A percentile compares a stretch with the other conserved stretches of the same genome.
Evolutionary conservation across 1,139 yeast species (phyloP).

Genomic region (Kodamaea alishanica): DNA sequence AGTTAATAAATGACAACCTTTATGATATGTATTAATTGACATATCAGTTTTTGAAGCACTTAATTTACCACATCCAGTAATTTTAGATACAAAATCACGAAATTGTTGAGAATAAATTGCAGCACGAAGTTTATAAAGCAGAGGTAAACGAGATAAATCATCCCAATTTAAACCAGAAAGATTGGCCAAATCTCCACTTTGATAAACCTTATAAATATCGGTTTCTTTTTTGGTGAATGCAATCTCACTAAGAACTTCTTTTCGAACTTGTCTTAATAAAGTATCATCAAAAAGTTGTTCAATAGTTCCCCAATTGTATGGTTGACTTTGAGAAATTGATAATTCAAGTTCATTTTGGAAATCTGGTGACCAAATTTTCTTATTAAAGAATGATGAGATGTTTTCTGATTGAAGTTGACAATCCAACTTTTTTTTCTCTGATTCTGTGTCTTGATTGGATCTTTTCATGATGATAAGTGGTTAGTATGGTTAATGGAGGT

Average conservation of each 20-base stretch:
- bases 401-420: slow-evolving; percentile 20
- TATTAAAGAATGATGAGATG: slow-evolving; percentile 49
- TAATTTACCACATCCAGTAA: slow-evolving; percentile 85
- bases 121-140: slow-evolving; percentile 70
- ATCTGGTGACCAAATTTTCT: slow-evolving; percentile 48
- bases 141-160: slow-evolving; percentile 70
- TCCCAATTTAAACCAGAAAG: slow-evolving; percentile 78
- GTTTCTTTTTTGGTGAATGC: slow-evolving; percentile 95
- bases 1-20: slow-evolving; percentile 89
- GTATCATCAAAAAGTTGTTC: slow-evolving; percentile 70
- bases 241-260: slow-evolving; percentile 76
- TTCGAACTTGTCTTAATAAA: slow-evolving; percentile 71
- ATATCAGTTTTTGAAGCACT: slow-evolving; percentile 89
- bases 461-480: slow-evolving; percentile 8
- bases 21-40: slow-evolving; percentile 85
- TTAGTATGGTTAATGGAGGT: too few relatives aligned
- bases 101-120: slow-evolving; percentile 86
- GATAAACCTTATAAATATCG: slow-evolving; percentile 91
- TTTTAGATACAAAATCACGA: slow-evolving; percentile 72
- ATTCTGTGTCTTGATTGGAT: slow-evolving; percentile 3
- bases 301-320: slow-evolving; percentile 89
- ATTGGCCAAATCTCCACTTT: slow-evolving; percentile 94
- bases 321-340: slow-evolving; percentile 53
- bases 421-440: slow-evolving; percentile 4
- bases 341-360: slow-evolving; percentile 41